Conservation (phyloP, 371 early-diverging fungal genomes). For the Cladochytrium tenue region DNA sequence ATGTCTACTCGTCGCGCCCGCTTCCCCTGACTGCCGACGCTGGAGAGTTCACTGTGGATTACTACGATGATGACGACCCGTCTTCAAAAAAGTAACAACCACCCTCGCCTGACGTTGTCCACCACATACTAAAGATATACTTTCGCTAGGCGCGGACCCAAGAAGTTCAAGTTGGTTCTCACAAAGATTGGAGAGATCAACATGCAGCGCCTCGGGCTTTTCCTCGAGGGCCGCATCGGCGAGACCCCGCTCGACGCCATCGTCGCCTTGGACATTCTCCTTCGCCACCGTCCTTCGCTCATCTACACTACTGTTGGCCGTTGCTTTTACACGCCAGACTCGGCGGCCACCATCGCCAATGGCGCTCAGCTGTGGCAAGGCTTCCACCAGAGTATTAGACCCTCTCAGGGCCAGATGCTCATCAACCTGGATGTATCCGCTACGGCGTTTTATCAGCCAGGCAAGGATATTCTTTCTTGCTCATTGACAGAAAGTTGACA, state of each 20-base stretch:
- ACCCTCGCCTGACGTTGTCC: not conserved
- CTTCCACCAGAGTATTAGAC: constrained; percentile 80
- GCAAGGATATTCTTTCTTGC: constrained; percentile 21
- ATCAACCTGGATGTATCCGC: constrained; percentile 86
- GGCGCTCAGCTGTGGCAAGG: constrained; percentile 92
- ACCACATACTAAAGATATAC: not conserved
- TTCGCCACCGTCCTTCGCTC: constrained; percentile 74
- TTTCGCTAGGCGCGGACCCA: constrained; percentile 26
- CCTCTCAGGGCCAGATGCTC: constrained; percentile 67
- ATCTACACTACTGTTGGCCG: constrained; percentile 75
- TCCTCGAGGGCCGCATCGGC: constrained; percentile 38
- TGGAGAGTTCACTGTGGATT: constrained; percentile 34
- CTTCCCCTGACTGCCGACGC: constrained; percentile 44
- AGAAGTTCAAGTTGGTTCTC: constrained; percentile 43
- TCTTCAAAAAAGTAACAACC: constrained; percentile 12
- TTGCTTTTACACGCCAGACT: constrained; percentile 80
- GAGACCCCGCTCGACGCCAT: constrained; percentile 63
- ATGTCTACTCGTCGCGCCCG: constrained; percentile 53
- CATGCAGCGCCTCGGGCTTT: constrained; percentile 46
- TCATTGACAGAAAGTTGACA: not conserved
- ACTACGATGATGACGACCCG: constrained; percentile 41
- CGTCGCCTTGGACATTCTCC: constrained; percentile 76
- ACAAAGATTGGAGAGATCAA: constrained; percentile 45
- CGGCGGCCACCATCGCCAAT: constrained; percentile 56
- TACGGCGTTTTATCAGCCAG: constrained; percentile 79